These are phyloP conservation scores for Auriculariales sp. DNA, from an alignment of 768 basidiomycete species.

Conservation along the genomic window DNA sequence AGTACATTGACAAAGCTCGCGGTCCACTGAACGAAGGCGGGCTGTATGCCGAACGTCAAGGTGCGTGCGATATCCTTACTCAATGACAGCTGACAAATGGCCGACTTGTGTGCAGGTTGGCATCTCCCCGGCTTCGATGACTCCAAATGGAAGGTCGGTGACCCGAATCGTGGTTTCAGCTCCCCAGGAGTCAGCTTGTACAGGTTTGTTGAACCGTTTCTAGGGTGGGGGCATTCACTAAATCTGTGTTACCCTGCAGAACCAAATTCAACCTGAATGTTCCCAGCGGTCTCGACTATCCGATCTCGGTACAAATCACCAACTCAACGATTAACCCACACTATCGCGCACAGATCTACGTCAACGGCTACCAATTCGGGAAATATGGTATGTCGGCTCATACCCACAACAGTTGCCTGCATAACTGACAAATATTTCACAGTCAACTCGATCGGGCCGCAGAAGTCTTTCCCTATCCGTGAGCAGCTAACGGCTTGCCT, in stretches of 20 bases:
- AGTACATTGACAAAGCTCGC: constrained; percentile 59
- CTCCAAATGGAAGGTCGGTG: constrained; percentile 43
- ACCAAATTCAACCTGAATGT: constrained; percentile 55
- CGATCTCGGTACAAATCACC: constrained; percentile 41
- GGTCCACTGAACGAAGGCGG: constrained; percentile 64
- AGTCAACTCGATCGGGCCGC: background rate
- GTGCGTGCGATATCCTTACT: too few relatives aligned
- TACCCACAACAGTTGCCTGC: too few relatives aligned
- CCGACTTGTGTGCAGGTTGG: too few relatives aligned
- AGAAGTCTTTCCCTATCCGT: constrained; percentile 10
- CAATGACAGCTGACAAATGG: too few relatives aligned
- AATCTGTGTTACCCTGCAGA: constrained; percentile 12
- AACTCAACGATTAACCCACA: constrained; percentile 36
- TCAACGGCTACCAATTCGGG: constrained; percentile 38
- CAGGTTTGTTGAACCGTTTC: constrained; percentile 22
- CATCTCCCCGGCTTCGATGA: constrained; percentile 57
- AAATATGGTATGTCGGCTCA: constrained; percentile 6
- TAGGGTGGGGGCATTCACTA: background rate
- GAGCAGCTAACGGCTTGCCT: too few relatives aligned
- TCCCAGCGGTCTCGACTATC: constrained; percentile 44
- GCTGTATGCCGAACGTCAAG: constrained; percentile 46
- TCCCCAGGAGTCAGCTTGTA: constrained; percentile 71
- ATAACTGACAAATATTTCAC: background rate
- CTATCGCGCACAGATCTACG: constrained; percentile 54
- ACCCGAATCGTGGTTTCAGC: constrained; percentile 30